phyloP scores from a whole-genome alignment of 2,329 filamentous ascomycete genomes.

The Microsporum canis region DNA sequence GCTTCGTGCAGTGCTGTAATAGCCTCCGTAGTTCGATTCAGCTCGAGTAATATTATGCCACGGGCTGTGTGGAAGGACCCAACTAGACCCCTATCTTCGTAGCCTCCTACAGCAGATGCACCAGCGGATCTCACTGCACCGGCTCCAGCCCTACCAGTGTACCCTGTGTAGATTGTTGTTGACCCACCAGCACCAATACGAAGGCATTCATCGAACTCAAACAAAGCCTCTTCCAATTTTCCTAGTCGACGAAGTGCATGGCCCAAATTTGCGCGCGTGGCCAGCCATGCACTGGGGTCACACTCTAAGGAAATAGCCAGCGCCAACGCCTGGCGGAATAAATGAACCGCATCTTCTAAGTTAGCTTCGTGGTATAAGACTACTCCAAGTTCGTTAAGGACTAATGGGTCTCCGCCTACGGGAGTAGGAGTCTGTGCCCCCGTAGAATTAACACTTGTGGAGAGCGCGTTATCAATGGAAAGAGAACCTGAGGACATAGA shows the following conservation, averaged over 20 bases:
- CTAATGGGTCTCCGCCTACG: slow-evolving; percentile 57
- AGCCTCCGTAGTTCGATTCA: slow-evolving; percentile 62
- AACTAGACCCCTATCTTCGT: slow-evolving; percentile 37
- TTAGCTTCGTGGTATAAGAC: slow-evolving; percentile 89
- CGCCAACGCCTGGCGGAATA: slow-evolving; percentile 66
- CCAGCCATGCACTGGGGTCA: slow-evolving; percentile 69
- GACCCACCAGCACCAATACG: slow-evolving; percentile 66
- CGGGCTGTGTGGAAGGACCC: slow-evolving; percentile 43
- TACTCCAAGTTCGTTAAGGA: slow-evolving; percentile 91
- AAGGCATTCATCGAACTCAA: slow-evolving; percentile 77
- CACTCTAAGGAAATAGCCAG: slow-evolving; percentile 72
- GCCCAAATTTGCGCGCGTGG: slow-evolving; percentile 76
- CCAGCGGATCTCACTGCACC: slow-evolving; percentile 25
- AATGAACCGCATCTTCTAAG: slow-evolving; percentile 59
- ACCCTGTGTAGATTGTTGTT: slow-evolving; percentile 64
- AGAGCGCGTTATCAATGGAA: slow-evolving; percentile 16
- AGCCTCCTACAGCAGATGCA: slow-evolving; percentile 34
- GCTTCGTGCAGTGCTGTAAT: slow-evolving; percentile 69
- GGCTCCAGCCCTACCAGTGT: slow-evolving; percentile 27
- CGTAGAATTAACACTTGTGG: slow-evolving; percentile 19
- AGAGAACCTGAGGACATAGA: slow-evolving; percentile 39
- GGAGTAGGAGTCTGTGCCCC: slow-evolving; percentile 37
- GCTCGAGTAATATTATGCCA: slow-evolving; percentile 71
- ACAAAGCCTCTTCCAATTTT: slow-evolving; percentile 58
- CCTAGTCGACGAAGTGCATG: slow-evolving; percentile 70